These are phyloP conservation scores for Penicillium antarcticum DNA, from an alignment of 495 filamentous ascomycete species.

Conservation along the genomic window DNA sequence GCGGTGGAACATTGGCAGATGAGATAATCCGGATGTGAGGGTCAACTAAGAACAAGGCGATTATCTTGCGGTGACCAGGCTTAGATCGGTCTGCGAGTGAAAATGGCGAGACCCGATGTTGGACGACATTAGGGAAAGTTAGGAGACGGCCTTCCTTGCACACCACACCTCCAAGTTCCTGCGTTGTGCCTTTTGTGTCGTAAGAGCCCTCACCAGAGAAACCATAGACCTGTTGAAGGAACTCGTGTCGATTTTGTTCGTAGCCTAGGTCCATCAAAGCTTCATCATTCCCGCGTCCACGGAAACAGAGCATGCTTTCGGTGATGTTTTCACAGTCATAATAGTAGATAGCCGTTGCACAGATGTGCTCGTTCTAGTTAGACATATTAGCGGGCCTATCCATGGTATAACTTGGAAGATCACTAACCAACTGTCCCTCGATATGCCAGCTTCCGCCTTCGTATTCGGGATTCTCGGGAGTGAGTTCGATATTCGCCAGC, in stretches of 20 bases:
- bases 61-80: slow-evolving; percentile 54
- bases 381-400: background rate
- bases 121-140: slow-evolving; percentile 37
- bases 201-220: slow-evolving; percentile 5
- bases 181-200: slow-evolving; percentile 17
- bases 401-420: no score
- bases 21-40: slow-evolving; percentile 49
- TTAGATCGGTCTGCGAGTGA: slow-evolving; percentile 46
- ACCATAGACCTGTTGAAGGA: slow-evolving; percentile 30
- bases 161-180: slow-evolving; percentile 33
- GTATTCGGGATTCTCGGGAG: slow-evolving; percentile 52
- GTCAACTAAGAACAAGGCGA: slow-evolving; percentile 58
- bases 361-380: slow-evolving; percentile 51
- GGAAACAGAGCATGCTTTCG: slow-evolving; percentile 50
- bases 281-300: slow-evolving; percentile 27
- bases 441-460: slow-evolving; percentile 51
- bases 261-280: slow-evolving; percentile 11
- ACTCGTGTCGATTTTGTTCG: slow-evolving; percentile 29
- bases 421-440: slow-evolving; percentile 48
- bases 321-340: slow-evolving; percentile 63
- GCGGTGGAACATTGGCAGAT: slow-evolving; percentile 57
- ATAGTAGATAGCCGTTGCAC: slow-evolving; percentile 60
- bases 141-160: slow-evolving; percentile 30
- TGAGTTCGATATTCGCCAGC: slow-evolving; percentile 58
- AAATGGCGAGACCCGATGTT: slow-evolving; percentile 54